phyloP scores from a whole-genome alignment of 2,329 filamentous ascomycete genomes.

The Knoxdaviesia proteae region DNA sequence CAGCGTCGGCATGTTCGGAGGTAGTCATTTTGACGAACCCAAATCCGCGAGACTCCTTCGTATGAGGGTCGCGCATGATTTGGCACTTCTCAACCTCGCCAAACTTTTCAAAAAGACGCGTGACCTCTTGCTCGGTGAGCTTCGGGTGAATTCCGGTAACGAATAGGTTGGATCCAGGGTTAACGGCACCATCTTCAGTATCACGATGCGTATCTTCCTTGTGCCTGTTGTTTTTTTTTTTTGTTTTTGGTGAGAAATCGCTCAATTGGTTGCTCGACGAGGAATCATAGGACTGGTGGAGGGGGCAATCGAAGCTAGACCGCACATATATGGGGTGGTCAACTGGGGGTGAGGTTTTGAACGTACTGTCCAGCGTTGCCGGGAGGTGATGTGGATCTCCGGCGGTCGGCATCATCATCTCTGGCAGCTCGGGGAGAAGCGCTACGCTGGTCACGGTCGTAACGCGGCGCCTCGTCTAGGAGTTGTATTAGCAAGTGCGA shows the following conservation, averaged over 20 bases:
- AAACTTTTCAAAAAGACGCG: slow-evolving; percentile 94
- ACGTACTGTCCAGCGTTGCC: slow-evolving; percentile 30
- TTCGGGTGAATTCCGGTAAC: slow-evolving; percentile 95
- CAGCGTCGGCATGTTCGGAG: slow-evolving; percentile 84
- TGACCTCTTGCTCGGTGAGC: slow-evolving; percentile 73
- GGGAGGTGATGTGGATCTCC: slow-evolving; percentile 39
- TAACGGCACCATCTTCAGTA: slow-evolving; percentile 63
- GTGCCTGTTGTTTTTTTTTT: slow-evolving; percentile 5
- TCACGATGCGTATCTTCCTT: slow-evolving; percentile 30
- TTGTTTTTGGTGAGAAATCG: no score
- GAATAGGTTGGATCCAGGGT: slow-evolving; percentile 95
- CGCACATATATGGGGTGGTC: no score
- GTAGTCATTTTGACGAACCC: slow-evolving; percentile 99
- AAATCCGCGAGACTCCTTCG: slow-evolving; percentile 94
- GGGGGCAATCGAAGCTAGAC: background rate
- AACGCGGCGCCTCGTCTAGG: slow-evolving; percentile 41
- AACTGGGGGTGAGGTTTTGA: background rate
- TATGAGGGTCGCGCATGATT: slow-evolving; percentile 98
- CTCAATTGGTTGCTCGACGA: background rate
- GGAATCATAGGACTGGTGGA: background rate
- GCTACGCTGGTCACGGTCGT: slow-evolving; percentile 45
- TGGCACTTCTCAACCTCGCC: slow-evolving; percentile 98
- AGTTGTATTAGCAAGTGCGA: background rate
- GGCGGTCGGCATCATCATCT: slow-evolving; percentile 37
- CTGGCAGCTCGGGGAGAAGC: slow-evolving; percentile 40